Evolutionary conservation across 257 asterid genomes (phyloP).

Genomic region (Solanum paucissectum): DNA sequence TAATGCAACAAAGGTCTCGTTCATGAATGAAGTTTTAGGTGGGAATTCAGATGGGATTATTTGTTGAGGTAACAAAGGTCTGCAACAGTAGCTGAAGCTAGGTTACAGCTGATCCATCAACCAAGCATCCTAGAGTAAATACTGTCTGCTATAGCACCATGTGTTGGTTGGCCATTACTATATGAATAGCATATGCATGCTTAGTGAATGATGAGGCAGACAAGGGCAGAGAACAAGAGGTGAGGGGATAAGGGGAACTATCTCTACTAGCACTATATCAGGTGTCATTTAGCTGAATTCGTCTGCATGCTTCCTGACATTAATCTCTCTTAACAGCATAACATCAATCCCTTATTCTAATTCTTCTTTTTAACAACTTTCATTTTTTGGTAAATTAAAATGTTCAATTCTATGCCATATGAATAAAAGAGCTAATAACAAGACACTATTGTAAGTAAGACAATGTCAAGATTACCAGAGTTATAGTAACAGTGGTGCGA

Average conservation of each 20-base stretch:
- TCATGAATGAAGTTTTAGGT: not conserved
- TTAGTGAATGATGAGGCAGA: not conserved
- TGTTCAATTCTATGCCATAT: not conserved
- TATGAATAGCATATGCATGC: not conserved
- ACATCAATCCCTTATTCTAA: not conserved
- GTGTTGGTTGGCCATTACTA: not conserved
- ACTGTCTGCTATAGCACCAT: not conserved
- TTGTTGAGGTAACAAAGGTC: not conserved
- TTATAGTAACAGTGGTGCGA: conserved; percentile 65
- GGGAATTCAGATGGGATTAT: not conserved
- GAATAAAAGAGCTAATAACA: not conserved
- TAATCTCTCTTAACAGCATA: not conserved
- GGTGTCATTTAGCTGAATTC: not conserved
- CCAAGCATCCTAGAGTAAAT: not conserved
- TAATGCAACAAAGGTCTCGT: not conserved
- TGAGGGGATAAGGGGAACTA: not conserved
- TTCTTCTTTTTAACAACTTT: not conserved
- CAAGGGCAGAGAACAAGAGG: not conserved
- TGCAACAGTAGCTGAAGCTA: not conserved
- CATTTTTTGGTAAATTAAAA: not conserved
- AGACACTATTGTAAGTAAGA: not conserved
- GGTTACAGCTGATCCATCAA: not conserved
- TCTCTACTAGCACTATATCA: not conserved
- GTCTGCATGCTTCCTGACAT: not conserved
- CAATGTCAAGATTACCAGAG: conserved; percentile 46